Base-by-base conservation (phyloP, 1,284 basidiomycete genomes). In the Xerocomus amazonicus region DNA sequence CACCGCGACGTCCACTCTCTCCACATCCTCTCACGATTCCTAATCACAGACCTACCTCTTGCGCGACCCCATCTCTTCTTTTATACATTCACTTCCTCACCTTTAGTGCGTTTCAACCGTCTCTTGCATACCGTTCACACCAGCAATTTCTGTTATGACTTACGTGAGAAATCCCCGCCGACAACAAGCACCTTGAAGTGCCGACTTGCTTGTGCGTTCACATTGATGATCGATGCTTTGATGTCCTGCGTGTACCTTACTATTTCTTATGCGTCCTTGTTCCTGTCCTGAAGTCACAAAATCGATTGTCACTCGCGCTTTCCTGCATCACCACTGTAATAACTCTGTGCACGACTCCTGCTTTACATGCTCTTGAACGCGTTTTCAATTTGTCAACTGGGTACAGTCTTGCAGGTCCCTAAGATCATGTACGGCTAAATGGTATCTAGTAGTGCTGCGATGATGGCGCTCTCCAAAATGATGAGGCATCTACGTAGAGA, bases 341-440 rank as follows among this genome's bases (percentile, higher is more conserved):
- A 76, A 81, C 76, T 81, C 74, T 80, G 76, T 76, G 74, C 70
- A 56, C 61, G 47, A 66, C 56, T 66, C 61, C 65, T 59, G 61
- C 56, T 51, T 58, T 65, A 23, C 67, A 61, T 58, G 59, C 59
- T 60, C 59, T 58, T 52, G 57, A 60, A 54, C 58, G 56, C 57
- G 63, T 52, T 62, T 23, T 62, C 51, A 54, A 28, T 55, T 53
- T 56, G 58, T 54, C 55, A 58, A 38, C 45, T 13, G 43, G 44
- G 44, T 55, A 56, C 50, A 50, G 50, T 50, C 45, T 43, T 55
- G 50, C 40, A 45, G 43, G 52, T 48, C 50, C 42, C 32, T 37
- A 61, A 61, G 63, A 43, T 43, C 49, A 47, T 49, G 53, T 49
- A 66, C 55, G 50, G 32, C 43, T 34, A 32, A 43, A 36, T 31